These are phyloP conservation scores for Marchantia paleacea DNA, from an alignment of 225 moss, liverwort and hornwort species.

Conservation along the genomic window DNA sequence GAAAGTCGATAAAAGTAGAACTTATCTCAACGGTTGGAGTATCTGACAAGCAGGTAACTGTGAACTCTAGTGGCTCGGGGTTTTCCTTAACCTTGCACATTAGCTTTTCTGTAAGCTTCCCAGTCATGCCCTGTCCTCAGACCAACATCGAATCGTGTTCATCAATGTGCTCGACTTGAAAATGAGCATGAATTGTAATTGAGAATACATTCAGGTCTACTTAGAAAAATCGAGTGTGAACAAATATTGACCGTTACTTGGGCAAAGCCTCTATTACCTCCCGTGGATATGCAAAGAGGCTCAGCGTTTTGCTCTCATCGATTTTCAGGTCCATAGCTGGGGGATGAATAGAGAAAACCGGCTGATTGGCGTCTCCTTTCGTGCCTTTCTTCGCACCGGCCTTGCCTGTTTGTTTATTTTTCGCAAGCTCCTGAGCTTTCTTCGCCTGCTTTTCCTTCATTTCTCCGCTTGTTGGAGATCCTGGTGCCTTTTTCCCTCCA, in stretches of 20 bases:
- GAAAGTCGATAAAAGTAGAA: constrained; percentile 37
- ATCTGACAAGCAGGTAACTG: constrained; percentile 34
- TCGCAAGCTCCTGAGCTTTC: constrained; percentile 11
- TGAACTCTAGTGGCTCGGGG: constrained; percentile 42
- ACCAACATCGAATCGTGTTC: background rate
- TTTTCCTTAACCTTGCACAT: constrained; percentile 38
- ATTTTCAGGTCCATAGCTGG: constrained; percentile 51
- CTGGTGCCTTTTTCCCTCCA: constrained; percentile 18
- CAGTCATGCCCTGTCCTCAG: constrained; percentile 33
- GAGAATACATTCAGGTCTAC: background rate
- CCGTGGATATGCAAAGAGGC: constrained; percentile 62
- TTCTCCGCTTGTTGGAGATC: background rate
- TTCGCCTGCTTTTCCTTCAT: constrained; percentile 16
- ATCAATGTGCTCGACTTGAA: background rate
- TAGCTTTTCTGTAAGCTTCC: constrained; percentile 36
- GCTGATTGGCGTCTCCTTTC: constrained; percentile 27
- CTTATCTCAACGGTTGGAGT: constrained; percentile 40
- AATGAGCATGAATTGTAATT: background rate
- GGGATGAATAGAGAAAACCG: constrained; percentile 55
- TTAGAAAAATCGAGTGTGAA: background rate
- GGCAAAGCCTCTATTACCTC: constrained; percentile 37
- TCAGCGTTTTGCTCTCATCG: constrained; percentile 45
- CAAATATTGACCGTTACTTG: background rate
- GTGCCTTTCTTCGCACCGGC: constrained; percentile 25
- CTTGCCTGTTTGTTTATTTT: constrained; percentile 28